These are phyloP conservation scores for Cercospora beticola DNA, from an alignment of 2,329 filamentous ascomycete species.

Conservation along the genomic window DNA sequence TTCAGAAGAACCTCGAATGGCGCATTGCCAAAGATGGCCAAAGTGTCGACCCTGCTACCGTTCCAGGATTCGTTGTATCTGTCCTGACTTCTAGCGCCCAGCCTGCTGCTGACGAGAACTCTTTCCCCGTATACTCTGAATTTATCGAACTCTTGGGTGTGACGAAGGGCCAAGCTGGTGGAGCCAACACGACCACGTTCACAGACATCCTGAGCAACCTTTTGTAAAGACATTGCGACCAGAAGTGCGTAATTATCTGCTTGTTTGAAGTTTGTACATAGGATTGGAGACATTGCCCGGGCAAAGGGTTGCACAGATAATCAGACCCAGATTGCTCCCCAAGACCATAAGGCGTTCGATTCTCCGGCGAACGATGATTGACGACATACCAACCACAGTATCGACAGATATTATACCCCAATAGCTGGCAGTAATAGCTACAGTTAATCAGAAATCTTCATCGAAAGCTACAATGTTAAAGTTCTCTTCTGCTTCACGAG, in stretches of 20 bases:
- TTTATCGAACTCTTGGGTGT: conserved; percentile 29
- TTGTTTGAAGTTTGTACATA: conserved; percentile 9
- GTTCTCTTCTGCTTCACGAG: neutral
- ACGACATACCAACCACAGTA: conserved; percentile 6
- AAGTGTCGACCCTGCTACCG: conserved; percentile 34
- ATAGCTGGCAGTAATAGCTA: neutral
- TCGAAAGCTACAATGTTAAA: neutral
- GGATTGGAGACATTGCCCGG: neutral
- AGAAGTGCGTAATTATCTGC: neutral
- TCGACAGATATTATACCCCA: conserved; percentile 4
- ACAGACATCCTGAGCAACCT: neutral
- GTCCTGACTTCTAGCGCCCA: conserved; percentile 42
- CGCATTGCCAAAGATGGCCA: conserved; percentile 35
- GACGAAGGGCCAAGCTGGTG: conserved; percentile 25
- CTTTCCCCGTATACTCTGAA: conserved; percentile 39
- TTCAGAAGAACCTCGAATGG: conserved; percentile 39
- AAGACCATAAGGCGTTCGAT: conserved; percentile 2
- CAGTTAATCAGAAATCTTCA: neutral
- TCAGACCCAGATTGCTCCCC: neutral
- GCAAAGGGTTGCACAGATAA: neutral
- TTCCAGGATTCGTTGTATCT: conserved; percentile 42
- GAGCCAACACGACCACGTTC: conserved; percentile 17
- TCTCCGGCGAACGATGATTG: conserved; percentile 12
- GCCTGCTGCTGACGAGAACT: conserved; percentile 32
- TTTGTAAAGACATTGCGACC: neutral